Base-by-base conservation (phyloP, 1,284 basidiomycete species). In the Pholiota adiposa region DNA sequence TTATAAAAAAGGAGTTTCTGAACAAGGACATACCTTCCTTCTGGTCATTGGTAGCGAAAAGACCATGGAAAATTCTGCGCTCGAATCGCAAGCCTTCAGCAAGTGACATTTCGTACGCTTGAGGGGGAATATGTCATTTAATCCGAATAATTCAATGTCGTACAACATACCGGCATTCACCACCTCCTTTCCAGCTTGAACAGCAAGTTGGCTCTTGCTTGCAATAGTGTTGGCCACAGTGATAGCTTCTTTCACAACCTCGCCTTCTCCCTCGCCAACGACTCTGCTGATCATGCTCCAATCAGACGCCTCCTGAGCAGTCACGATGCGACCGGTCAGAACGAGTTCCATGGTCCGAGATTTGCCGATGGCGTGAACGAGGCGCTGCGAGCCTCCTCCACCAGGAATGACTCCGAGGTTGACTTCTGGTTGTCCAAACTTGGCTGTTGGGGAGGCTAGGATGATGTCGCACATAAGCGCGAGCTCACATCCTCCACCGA, bases 391-490 rank as follows among this genome's bases (percentile, higher is more conserved):
- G 8, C 90, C 93, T 44, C 93, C 93, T 18, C 87, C 93, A 11
- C 94, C 94, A 16, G 97, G 97, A 71, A 98, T 98, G 64, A 97
- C 92, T 63, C 97, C 97, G 51, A 99, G 84, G 73, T 95, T 97
- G 77, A 99, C 97, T 74, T 99, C 97, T 33, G 97, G 97, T 74
- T 98, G 97, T 36, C 95, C 96, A 69, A 99, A 98, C 66, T 88
- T 89, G 34, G 97, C 97, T 19, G 87, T 94, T 4, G 94, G 92
- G 5, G 96, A 92, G n/a, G 93, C 95, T 62, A 98, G 87, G 71
- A 98, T 90, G 75, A 99, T 96, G 78, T 99, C 97, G 75, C 94
- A 93, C 90, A 96, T 94, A 73, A 98, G 87, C 11, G 97, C 96
- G 51, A 99, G 86, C 74, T 99, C 97, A 70, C 96, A 97, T 54